Evolutionary conservation across 1,284 basidiomycete species (phyloP), one percentile per base, ranked within the genome.

Genomic region (Testicularia cyperi): DNA sequence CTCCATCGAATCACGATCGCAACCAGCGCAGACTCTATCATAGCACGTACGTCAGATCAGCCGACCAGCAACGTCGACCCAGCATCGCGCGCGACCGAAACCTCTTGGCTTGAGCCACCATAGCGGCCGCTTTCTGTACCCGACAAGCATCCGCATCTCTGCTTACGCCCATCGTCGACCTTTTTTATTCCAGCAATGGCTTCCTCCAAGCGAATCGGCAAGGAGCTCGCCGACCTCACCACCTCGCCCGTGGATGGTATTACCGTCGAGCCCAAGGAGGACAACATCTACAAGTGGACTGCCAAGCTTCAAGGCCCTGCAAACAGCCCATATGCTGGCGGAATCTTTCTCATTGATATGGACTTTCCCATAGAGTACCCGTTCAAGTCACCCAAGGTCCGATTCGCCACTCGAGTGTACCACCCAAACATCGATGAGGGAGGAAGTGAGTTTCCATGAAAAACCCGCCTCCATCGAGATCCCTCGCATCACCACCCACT

Each of bases 281-380:
- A 57, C 30, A 70, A 70, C 44, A 66, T 70, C 35, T 70, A 68
- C 55, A 65, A 66, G 22, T 70, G 68, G 68, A 53, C 51, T n/a
- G 68, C 68, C 14, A 60, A 47, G 45, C 40, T 70, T 13, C 29
- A 42, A 15, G 68, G 68, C 13, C 62, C 63, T 4, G 35, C 54
- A 30, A 49, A 54, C 21, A 63, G 58, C 10, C 70, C 73, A 0
- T 75, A 75, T 42, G 54, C 62, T 4, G 72, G 70, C n/a, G 73
- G 73, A 33, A 51, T 44, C 10, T 75, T 75, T 32, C 39, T 74
- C 44, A 45, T 77, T 25, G 63, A 68, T 38, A 38, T 76, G 15
- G 74, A 75, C 24, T 77, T 77, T 38, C 72, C 75, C 30, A 55
- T 69, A 39, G 75, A 77, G 44, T 77, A 76, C 45, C 75, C 75